A percentile compares a stretch with the other conserved stretches of the same genome.
phyloP scores from a whole-genome alignment of 441 rosid genomes.

The Arabidopsis hybrid region DNA sequence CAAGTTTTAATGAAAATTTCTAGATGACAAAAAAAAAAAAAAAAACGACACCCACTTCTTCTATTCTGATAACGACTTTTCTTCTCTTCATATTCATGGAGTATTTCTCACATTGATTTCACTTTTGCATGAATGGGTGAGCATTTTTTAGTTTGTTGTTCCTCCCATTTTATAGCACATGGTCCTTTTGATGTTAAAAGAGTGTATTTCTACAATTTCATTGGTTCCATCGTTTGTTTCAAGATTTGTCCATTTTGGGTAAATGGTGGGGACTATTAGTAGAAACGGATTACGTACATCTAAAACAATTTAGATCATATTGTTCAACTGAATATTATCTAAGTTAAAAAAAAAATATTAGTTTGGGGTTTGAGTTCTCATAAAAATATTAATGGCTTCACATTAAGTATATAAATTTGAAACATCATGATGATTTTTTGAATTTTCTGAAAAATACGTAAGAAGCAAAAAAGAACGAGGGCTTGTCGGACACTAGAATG shows the following conservation, averaged over 20 bases:
- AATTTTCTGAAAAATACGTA: no score
- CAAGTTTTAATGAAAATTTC: no score
- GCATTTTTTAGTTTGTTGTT: constrained; percentile 27
- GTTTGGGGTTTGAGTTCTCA: neutral
- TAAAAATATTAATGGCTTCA: neutral
- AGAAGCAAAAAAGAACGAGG: no score
- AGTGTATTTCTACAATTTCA: constrained; percentile 1
- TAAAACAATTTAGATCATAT: neutral
- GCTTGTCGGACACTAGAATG: no score
- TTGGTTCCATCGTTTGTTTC: neutral
- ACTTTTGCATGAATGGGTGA: constrained; percentile 24
- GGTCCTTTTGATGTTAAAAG: constrained; percentile 14
- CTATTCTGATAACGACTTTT: constrained; percentile 37
- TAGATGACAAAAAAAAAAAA: no score
- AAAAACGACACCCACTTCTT: constrained; percentile 37
- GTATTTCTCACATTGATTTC: constrained; percentile 16
- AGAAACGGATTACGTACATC: neutral
- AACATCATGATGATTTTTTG: no score
- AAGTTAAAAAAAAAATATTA: no score
- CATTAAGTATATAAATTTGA: no score
- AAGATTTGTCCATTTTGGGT: neutral
- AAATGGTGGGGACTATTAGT: neutral
- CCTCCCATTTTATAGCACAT: constrained; percentile 35
- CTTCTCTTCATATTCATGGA: constrained; percentile 32
- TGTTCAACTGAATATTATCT: neutral